phyloP scores from a whole-genome alignment of 192 early-diverging fungal genomes.

The Phlyctochytrium bullatum region DNA sequence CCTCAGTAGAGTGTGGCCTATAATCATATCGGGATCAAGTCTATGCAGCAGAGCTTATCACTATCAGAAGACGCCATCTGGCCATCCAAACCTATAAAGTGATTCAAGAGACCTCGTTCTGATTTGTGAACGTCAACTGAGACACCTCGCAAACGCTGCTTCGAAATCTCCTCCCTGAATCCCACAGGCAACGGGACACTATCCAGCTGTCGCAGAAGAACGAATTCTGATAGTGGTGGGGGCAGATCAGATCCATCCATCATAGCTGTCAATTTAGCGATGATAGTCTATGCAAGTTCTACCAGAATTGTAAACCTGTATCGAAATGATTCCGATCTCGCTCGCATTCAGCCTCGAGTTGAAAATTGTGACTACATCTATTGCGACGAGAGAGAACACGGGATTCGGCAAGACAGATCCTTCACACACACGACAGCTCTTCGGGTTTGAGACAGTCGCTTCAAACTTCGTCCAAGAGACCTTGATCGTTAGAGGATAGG shows the following conservation, averaged over 20 bases:
- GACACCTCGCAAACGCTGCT: conserved; percentile 39
- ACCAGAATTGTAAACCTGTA: conserved; percentile 73
- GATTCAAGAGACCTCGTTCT: conserved; percentile 79
- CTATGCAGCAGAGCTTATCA: conserved; percentile 64
- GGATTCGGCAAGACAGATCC: no score
- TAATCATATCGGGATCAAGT: conserved; percentile 88
- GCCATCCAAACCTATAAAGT: conserved; percentile 55
- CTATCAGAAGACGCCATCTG: not conserved
- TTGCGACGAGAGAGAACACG: no score
- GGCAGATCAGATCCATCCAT: no score
- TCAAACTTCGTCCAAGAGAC: conserved; percentile 90
- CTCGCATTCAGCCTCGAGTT: no score
- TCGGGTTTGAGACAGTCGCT: conserved; percentile 65
- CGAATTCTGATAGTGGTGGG: no score
- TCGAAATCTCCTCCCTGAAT: conserved; percentile 58
- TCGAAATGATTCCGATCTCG: conserved; percentile 81
- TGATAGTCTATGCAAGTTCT: no score
- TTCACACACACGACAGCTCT: no score
- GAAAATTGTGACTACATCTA: no score
- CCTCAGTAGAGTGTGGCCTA: conserved; percentile 96
- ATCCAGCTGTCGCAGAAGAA: conserved; percentile 69
- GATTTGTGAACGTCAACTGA: conserved; percentile 58
- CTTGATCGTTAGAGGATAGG: no score
- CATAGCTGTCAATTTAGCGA: no score
- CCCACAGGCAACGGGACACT: conserved; percentile 75